phyloP scores from a whole-genome alignment of 495 filamentous ascomycete species.

The Annulohypoxylon maeteangense region DNA sequence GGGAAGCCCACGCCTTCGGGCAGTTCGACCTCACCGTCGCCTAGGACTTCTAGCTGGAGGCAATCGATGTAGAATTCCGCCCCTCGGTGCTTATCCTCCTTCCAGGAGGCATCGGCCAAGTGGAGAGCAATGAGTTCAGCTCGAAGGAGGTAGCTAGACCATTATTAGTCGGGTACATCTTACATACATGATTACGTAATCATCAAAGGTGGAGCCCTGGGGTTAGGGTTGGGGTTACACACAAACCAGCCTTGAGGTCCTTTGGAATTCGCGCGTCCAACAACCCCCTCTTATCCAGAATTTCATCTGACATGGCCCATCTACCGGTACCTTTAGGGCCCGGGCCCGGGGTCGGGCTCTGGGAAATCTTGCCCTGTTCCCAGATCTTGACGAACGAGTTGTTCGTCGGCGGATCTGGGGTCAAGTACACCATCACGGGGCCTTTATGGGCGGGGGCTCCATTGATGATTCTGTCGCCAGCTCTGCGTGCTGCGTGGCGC shows the following conservation, averaged over 20 bases:
- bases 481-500: conserved; percentile 52
- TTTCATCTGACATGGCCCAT: conserved; percentile 54
- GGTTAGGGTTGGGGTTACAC: conserved; percentile 5
- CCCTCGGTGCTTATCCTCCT: conserved; percentile 48
- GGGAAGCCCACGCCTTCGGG: conserved; percentile 49
- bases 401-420: conserved; percentile 54
- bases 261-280: conserved; percentile 57
- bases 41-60: conserved; percentile 56
- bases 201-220: too few relatives aligned
- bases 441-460: conserved; percentile 53
- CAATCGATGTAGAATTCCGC: conserved; percentile 61
- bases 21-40: conserved; percentile 48
- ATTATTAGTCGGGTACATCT: not conserved
- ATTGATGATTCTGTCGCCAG: conserved; percentile 55
- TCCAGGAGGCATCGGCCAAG: conserved; percentile 51
- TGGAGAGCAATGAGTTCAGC: conserved; percentile 62
- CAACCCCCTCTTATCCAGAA: conserved; percentile 54
- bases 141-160: conserved; percentile 54
- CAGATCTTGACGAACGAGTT: conserved; percentile 62
- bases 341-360: conserved; percentile 26
- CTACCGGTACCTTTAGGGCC: too few relatives aligned
- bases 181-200: too few relatives aligned
- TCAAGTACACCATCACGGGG: conserved; percentile 59
- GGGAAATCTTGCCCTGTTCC: conserved; percentile 55
- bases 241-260: conserved; percentile 56